These are phyloP conservation scores for Manihot esculenta DNA, from an alignment of 441 rosid species.

Conservation along the genomic window DNA sequence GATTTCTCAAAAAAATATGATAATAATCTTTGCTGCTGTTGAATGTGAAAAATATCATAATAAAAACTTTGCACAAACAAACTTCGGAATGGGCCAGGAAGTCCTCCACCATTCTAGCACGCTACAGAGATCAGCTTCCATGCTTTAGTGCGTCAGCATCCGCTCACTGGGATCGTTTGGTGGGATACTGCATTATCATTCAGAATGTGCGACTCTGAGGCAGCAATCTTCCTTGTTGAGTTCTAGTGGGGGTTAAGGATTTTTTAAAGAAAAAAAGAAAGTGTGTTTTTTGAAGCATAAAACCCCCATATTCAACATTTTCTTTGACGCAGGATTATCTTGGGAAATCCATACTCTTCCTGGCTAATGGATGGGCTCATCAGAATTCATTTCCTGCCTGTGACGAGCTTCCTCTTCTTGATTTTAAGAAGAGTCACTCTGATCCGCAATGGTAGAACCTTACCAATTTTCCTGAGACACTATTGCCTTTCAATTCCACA, in stretches of 20 bases:
- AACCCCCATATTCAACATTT: conserved; percentile 84
- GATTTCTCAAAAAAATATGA: not conserved
- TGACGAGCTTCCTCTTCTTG: conserved; percentile 70
- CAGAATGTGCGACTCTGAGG: conserved; percentile 20
- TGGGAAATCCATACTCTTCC: conserved; percentile 59
- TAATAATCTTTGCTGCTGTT: not conserved
- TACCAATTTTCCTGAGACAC: conserved; percentile 56
- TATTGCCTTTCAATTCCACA: conserved; percentile 75
- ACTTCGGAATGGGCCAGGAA: conserved; percentile 11
- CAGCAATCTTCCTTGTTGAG: conserved; percentile 43
- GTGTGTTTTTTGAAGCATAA: conserved; percentile 40
- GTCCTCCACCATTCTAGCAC: conserved; percentile 16
- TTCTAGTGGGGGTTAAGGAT: conserved; percentile 57
- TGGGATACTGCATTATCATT: not conserved
- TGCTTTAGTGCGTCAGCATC: conserved; percentile 14
- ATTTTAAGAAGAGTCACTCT: conserved; percentile 66
- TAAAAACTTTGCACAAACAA: not conserved
- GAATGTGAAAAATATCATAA: not conserved
- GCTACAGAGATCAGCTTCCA: conserved; percentile 15
- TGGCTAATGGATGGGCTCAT: conserved; percentile 62
- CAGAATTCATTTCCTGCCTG: conserved; percentile 56
- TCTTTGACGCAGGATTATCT: conserved; percentile 97
- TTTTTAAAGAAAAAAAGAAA: conserved; percentile 35
- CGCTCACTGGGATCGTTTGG: conserved; percentile 5
- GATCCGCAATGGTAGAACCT: conserved; percentile 70